These are phyloP conservation scores for Podospora australis DNA, from an alignment of 495 filamentous ascomycete genomes.

Conservation along the genomic window DNA sequence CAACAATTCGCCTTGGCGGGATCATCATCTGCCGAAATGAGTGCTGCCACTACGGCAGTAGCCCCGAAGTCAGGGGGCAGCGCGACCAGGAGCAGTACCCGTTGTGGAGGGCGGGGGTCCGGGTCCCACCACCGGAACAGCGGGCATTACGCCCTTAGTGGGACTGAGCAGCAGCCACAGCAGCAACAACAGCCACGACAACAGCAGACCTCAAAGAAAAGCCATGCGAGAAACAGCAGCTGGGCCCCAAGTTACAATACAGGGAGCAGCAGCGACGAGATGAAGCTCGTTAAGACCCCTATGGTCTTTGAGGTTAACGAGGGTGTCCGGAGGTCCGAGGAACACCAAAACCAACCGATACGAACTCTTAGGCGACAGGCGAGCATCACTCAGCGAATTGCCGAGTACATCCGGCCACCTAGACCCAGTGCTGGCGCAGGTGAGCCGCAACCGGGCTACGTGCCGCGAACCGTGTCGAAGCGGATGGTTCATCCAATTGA, in stretches of 20 bases:
- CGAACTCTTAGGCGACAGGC: constrained; percentile 19
- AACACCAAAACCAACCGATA: constrained; percentile 3
- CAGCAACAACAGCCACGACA: neutral
- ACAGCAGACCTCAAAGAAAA: neutral
- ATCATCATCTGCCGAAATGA: neutral
- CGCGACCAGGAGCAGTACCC: constrained; percentile 2
- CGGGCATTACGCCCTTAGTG: too few relatives aligned
- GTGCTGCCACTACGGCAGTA: constrained; percentile 5
- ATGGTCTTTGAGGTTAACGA: constrained; percentile 3
- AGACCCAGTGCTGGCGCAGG: neutral
- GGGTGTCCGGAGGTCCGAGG: neutral
- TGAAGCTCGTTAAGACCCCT: neutral
- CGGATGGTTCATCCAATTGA: too few relatives aligned
- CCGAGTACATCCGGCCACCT: constrained; percentile 25
- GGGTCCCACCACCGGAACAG: neutral
- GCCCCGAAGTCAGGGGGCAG: neutral
- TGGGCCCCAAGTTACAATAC: constrained; percentile 11
- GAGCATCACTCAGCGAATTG: constrained; percentile 22
- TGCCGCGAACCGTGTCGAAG: too few relatives aligned
- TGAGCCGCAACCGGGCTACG: too few relatives aligned
- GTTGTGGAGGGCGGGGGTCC: neutral
- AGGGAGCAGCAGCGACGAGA: neutral
- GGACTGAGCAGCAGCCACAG: constrained; percentile 1
- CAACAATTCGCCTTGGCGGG: constrained; percentile 10
- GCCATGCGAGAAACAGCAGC: constrained; percentile 10